phyloP scores from a whole-genome alignment of 2,329 filamentous ascomycete species.

The Neocatenulostroma microsporum region DNA sequence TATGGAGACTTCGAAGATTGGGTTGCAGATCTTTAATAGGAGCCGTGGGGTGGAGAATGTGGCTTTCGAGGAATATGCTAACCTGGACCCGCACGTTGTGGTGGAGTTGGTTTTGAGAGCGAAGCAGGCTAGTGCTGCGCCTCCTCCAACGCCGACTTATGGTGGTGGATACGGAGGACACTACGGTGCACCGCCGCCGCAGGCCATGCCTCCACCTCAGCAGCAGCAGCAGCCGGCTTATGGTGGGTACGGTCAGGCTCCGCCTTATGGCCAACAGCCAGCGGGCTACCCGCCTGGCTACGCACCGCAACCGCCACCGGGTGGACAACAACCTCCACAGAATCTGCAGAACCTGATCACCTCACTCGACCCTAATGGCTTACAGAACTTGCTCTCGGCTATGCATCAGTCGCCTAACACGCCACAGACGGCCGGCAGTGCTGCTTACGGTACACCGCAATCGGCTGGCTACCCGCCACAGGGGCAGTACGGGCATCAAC shows the following conservation, averaged over 20 bases:
- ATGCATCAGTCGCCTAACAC: constrained; percentile 31
- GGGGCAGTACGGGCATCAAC: constrained; percentile 19
- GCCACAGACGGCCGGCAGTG: constrained; percentile 22
- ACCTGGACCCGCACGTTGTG: constrained; percentile 69
- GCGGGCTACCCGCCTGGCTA: constrained; percentile 26
- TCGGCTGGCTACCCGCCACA: constrained; percentile 14
- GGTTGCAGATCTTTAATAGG: constrained; percentile 78
- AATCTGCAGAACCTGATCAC: constrained; percentile 60
- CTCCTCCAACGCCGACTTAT: constrained; percentile 17
- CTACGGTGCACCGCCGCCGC: constrained; percentile 21
- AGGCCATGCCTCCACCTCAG: constrained; percentile 8
- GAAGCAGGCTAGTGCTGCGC: constrained; percentile 44
- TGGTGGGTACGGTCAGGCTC: constrained; percentile 18
- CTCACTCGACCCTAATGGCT: constrained; percentile 58
- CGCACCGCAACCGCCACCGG: too few species aligned
- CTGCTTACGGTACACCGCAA: constrained; percentile 18
- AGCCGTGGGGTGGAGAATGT: constrained; percentile 58
- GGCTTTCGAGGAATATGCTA: constrained; percentile 78
- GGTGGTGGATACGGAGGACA: constrained; percentile 25
- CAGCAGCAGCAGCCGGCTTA: constrained; percentile 25
- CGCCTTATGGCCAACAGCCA: constrained; percentile 26
- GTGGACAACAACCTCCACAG: too few species aligned
- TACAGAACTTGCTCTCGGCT: constrained; percentile 63
- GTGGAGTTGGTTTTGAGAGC: constrained; percentile 72
- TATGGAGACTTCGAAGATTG: constrained; percentile 64